Evolutionary conservation across 768 basidiomycete species (phyloP).

Genomic region (Mycena galopus): DNA sequence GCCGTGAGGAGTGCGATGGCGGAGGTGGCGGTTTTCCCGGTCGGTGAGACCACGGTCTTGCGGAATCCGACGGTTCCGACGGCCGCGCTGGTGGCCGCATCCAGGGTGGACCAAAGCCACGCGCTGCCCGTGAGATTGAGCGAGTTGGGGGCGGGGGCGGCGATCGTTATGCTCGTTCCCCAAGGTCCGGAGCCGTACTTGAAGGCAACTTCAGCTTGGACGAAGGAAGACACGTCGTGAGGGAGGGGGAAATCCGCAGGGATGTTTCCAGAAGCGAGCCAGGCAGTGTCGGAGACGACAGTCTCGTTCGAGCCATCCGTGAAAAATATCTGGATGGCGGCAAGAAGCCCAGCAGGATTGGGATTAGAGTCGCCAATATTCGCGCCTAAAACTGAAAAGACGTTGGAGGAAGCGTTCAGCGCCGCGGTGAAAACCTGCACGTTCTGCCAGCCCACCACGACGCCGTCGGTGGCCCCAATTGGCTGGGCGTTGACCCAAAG

Average conservation of each 20-base stretch:
- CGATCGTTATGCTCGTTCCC: slow-evolving; percentile 7
- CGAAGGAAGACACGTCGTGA: slow-evolving; percentile 24
- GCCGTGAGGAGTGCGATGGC: slow-evolving; percentile 16
- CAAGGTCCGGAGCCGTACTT: slow-evolving; percentile 26
- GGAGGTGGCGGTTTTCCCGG: slow-evolving; percentile 9
- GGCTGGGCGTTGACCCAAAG: slow-evolving; percentile 33
- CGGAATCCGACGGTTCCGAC: slow-evolving; percentile 31
- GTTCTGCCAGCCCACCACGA: neutral
- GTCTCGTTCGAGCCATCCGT: slow-evolving; percentile 21
- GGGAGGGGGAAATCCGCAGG: slow-evolving; percentile 27
- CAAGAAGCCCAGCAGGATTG: slow-evolving; percentile 7
- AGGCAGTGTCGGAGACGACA: slow-evolving; percentile 20
- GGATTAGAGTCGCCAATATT: neutral
- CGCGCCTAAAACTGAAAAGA: slow-evolving; percentile 20
- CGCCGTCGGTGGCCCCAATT: slow-evolving; percentile 11
- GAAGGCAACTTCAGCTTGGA: slow-evolving; percentile 8
- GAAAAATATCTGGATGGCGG: slow-evolving; percentile 14
- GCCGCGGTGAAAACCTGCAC: slow-evolving; percentile 6
- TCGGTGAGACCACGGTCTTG: slow-evolving; percentile 6
- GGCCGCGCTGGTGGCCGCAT: slow-evolving; percentile 13
- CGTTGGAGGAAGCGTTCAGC: slow-evolving; percentile 28
- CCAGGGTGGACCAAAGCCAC: slow-evolving; percentile 26
- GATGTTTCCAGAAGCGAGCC: slow-evolving; percentile 22
- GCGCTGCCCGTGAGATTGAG: slow-evolving; percentile 17
- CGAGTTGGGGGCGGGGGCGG: neutral